phyloP scores from a whole-genome alignment of 2,329 filamentous ascomycete species.

The Fusarium floridanum region DNA sequence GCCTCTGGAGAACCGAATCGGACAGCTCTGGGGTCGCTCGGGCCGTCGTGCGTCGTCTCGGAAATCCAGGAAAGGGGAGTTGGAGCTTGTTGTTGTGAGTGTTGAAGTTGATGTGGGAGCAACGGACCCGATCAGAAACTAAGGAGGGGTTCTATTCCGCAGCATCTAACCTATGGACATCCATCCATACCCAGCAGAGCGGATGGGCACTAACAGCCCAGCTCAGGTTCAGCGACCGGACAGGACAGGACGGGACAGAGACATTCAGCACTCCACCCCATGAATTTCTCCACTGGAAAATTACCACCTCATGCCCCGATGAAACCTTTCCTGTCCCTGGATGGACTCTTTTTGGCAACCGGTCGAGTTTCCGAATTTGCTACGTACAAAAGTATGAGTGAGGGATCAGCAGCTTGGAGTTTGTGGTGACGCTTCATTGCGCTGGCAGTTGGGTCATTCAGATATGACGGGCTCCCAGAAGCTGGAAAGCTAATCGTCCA shows the following conservation, averaged over 20 bases:
- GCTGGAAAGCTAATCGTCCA: neutral
- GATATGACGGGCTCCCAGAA: neutral
- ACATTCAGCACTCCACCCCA: slow-evolving; percentile 14
- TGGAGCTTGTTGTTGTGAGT: slow-evolving; percentile 2
- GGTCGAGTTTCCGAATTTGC: slow-evolving; percentile 28
- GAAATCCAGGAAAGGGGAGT: neutral
- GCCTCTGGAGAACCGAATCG: slow-evolving; percentile 6
- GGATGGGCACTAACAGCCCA: slow-evolving; percentile 1
- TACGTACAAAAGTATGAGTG: slow-evolving; percentile 30
- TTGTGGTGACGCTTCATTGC: neutral
- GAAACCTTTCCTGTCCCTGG: slow-evolving; percentile 32
- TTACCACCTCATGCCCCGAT: slow-evolving; percentile 24
- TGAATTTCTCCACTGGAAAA: slow-evolving; percentile 34
- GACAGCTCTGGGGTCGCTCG: slow-evolving; percentile 12
- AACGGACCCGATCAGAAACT: slow-evolving; percentile 4
- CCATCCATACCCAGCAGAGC: neutral
- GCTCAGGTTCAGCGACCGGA: neutral
- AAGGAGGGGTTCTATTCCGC: slow-evolving; percentile 19
- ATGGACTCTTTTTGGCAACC: slow-evolving; percentile 32
- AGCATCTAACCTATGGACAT: neutral
- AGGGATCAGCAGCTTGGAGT: slow-evolving; percentile 1
- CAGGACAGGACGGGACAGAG: neutral
- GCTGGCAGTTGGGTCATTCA: neutral
- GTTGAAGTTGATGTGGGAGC: slow-evolving; percentile 21
- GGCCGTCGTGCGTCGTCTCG: neutral